Base-by-base conservation (phyloP, 257 asterid species). In the Solanum dulcamara region DNA sequence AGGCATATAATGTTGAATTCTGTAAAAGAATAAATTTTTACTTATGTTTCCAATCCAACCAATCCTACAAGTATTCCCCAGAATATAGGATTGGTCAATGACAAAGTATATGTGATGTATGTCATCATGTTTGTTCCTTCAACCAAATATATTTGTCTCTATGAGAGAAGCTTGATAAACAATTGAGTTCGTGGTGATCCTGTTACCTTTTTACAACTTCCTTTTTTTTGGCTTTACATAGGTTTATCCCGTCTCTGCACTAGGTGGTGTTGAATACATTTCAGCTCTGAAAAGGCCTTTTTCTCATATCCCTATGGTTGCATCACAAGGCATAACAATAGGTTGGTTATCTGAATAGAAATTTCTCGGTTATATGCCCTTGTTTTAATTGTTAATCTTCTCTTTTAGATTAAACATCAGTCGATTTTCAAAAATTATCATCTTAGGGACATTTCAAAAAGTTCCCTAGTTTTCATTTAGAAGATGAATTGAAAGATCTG, bases 251-350 rank as follows among this genome's bases (percentile, higher is more conserved):
- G 91, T 94, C 60, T 90, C 97, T 42, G 91, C 96, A 40, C 83
- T 94, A 50, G 98, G 98, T 24, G 98, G 98, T n/a, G 87, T 88
- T n/a, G 90, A 85, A 70, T 95, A 94, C 86, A 88, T 95, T 85
- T 88, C 94, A 67, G 94, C 98, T 59, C 24, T 95, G 46, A 92
- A 87, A 89, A 95, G 91, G 93, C 94, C 96, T 12, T 95, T 94
- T 84, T 88, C 94, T 83, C 94, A 93, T 64, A 93, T 94, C 86
- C 96, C 97, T 20, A 50, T 95, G 92, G 95, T 94, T 70, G 98
- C 98, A 84, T 94, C 98, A 85, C 98, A 95, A 88, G 98, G 98
- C 89, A 90, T 95, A 83, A 81, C 90, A 62, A 59, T 93, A 89
- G 98, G 98, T 95, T 50, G 84, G 92, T 85, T 80, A 64, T 80